phyloP scores from a whole-genome alignment of 306 rosid species.

The Pyrus bretschneideri region DNA sequence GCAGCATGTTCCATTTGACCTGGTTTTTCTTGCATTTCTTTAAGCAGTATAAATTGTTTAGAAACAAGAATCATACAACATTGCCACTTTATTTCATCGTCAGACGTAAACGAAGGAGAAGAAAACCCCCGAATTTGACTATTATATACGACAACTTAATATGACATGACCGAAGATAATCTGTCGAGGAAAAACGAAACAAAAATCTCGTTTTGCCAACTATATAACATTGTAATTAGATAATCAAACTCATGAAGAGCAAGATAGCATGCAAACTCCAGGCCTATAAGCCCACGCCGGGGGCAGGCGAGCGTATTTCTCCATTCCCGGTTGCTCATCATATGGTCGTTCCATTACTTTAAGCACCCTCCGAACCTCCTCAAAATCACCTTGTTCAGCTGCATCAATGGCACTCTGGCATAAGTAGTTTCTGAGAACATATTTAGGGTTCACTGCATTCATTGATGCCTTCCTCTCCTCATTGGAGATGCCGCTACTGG shows the following conservation, averaged over 20 bases:
- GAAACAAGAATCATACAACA: not conserved
- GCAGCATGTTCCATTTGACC: not conserved
- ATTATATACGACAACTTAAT: conserved; percentile 21
- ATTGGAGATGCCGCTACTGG: conserved; percentile 63
- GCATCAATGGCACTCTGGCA: conserved; percentile 97
- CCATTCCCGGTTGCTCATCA: conserved; percentile 99
- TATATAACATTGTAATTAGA: conserved; percentile 2
- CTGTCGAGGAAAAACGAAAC: not conserved
- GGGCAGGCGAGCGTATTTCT: conserved; percentile 92
- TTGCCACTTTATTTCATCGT: not conserved
- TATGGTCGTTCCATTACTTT: conserved; percentile 80
- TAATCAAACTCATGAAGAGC: conserved; percentile 62
- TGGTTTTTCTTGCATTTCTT: not conserved
- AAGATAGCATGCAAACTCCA: conserved; percentile 97
- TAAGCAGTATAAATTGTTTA: not conserved
- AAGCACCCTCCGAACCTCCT: conserved; percentile 70
- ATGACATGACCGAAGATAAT: not conserved
- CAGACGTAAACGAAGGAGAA: not conserved
- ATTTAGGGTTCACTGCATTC: conserved; percentile 85
- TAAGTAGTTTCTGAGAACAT: conserved; percentile 80
- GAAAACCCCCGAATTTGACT: conserved; percentile 1
- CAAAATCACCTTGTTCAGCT: conserved; percentile 89
- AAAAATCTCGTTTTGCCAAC: conserved; percentile 5
- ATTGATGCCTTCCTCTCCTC: conserved; percentile 76
- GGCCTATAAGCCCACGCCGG: conserved; percentile 99